Base-by-base conservation (phyloP, 306 rosid genomes). In the Arachis hypogaea region DNA sequence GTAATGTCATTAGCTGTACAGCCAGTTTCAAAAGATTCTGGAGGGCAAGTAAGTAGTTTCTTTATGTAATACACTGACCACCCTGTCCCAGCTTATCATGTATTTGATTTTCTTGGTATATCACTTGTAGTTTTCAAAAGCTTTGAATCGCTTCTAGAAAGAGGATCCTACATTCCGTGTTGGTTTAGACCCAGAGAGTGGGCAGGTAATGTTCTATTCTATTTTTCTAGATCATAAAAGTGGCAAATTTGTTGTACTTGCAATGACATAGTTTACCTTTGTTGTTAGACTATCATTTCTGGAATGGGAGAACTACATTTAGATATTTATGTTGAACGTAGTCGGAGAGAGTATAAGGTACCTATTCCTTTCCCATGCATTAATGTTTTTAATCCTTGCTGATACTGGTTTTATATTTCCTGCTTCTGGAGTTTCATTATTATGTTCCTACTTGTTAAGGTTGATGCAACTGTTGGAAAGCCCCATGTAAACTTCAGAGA, bases 121-220 rank as follows among this genome's bases (percentile, higher is more conserved):
- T 60, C 64, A 69, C 54, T 63, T 78, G 9, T 77, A 94, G 99
- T 94, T 94, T 84, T 94, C 99, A 30, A 94, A 92, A 85, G 99
- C 99, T 81, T 80, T 94, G 80, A 94, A 94, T 81, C 96, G 99
- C 66, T 94, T 94, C 85, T 97, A 94, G 77, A 94, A 94, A 14
- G 99, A 94, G 87, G 99, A 94, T 60, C 99, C 99, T 73, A 94
- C 99, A 59, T 94, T 94, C 84, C 96, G 96, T 62, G 99, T 94
- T 84, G 96, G 99, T 66, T 83, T 94, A 82, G 99, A 94, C 76
- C 85, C 97, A 43, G 99, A 94, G 89, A 94, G 96, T 41, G 96
- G 96, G 71, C 97, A 94, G 99, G 97, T 94, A 63, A 76, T 82
- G 50, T 77, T 69, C 46, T 59, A 40, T 43, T 54, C 36, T 40